Base-by-base conservation (phyloP, 345 rosid genomes). In the Fremontodendron californicum region DNA sequence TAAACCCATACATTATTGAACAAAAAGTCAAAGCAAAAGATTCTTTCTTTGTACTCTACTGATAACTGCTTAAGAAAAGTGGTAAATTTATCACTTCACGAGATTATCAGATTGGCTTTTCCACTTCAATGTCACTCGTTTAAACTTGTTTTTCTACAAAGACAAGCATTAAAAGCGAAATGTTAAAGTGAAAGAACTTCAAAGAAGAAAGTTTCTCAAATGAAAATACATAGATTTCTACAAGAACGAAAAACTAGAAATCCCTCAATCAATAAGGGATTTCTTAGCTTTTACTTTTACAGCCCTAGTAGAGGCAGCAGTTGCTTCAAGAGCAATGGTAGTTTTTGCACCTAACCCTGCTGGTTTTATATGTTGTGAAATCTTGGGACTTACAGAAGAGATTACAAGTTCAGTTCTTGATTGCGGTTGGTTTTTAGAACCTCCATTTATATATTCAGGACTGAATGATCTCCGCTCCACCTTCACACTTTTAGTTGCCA, bases 341-440 rank as follows among this genome's bases (percentile, higher is more conserved):
- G 80, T 76, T 72, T 78, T 88, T n/a, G 43, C 58, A 64, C 80
- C 61, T 43, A 80, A 78, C 19, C 82, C 85, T 12, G 55, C 40
- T 51, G 66, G 46, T 89, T 79, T 84, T 74, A 80, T 62, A 46
- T 81, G 83, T 48, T 80, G 83, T 19, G 84, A 79, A 74, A 49
- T 42, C 75, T 85, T 85, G n/a, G 85, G 85, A 72, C 75, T 83
- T 70, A 82, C 84, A 54, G 88, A 83, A 74, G 86, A 91, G 80
- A 84, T 82, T 77, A 80, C 70, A 57, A 87, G 88, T 80, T 89
- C 87, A 67, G 88, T 82, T 83, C 64, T 82, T 7, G 83, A 48
- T 13, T 75, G 88, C 58, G 68, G 72, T 71, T 46, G 74, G n/a
- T 46, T 79, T 65, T 75, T 83, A 12, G 81, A 73, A n/a, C 84